Percentiles rank a stretch among this genome's conserved stretches.
These are phyloP conservation scores for Excoecaria cochinchinensis DNA, from an alignment of 345 rosid genomes.

Conservation along the genomic window DNA sequence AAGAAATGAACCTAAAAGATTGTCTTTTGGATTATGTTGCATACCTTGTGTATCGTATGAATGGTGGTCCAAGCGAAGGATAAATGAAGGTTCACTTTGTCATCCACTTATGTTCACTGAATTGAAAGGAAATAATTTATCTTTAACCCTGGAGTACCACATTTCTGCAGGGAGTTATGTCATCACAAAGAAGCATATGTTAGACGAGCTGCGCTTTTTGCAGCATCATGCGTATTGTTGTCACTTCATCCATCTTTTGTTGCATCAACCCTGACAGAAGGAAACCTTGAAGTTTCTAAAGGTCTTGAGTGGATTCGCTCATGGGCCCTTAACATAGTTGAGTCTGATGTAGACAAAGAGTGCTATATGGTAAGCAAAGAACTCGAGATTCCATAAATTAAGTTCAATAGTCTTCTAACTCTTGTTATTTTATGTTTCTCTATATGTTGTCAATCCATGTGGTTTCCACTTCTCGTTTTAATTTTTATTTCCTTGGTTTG, in stretches of 20 bases:
- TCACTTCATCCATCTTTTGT: slow-evolving; percentile 86
- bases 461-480: neutral
- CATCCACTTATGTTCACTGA: neutral
- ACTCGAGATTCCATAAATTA: neutral
- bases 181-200: slow-evolving; percentile 90
- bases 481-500: neutral
- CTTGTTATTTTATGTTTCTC: neutral
- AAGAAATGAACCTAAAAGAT: neutral
- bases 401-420: neutral
- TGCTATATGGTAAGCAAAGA: slow-evolving; percentile 67
- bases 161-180: slow-evolving; percentile 68
- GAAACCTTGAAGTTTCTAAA: slow-evolving; percentile 60
- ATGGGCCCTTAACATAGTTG: slow-evolving; percentile 74
- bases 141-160: neutral
- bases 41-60: neutral
- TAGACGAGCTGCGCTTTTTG: slow-evolving; percentile 81
- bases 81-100: neutral
- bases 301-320: slow-evolving; percentile 93
- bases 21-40: slow-evolving; percentile 1
- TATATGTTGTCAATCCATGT: neutral
- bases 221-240: slow-evolving; percentile 73
- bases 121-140: neutral
- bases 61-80: neutral
- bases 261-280: slow-evolving; percentile 69
- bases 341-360: slow-evolving; percentile 79